phyloP scores from a whole-genome alignment of 2,329 filamentous ascomycete species.

The Colletotrichum sp. region DNA sequence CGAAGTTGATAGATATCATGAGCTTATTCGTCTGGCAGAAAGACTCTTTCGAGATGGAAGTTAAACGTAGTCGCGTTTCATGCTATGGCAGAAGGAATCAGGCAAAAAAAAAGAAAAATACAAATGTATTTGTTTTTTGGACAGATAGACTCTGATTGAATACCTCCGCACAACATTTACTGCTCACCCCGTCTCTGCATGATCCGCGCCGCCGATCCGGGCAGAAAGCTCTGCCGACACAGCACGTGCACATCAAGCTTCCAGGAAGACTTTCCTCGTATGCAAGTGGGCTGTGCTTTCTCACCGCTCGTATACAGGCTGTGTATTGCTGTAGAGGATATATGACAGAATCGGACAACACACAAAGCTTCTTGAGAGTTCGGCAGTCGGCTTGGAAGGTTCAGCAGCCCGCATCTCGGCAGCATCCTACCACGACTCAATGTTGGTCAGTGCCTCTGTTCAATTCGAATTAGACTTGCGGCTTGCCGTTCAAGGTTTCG shows the following conservation, averaged over 20 bases:
- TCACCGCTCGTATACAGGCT: no score
- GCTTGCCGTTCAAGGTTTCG: not conserved
- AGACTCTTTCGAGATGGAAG: not conserved
- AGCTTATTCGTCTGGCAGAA: not conserved
- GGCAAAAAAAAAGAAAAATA: no score
- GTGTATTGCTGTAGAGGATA: no score
- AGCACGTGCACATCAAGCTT: not conserved
- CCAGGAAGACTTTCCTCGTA: not conserved
- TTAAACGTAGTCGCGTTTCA: not conserved
- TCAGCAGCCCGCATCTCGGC: not conserved
- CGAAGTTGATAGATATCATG: not conserved
- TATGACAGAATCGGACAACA: rapidly evolving
- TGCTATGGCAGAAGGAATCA: rapidly evolving
- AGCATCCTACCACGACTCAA: not conserved
- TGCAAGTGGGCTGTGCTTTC: not conserved
- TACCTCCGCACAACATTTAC: no score
- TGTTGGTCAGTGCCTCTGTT: not conserved
- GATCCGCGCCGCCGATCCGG: not conserved
- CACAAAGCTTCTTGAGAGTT: not conserved
- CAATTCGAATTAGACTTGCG: not conserved
- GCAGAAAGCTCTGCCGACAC: not conserved
- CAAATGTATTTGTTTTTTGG: no score
- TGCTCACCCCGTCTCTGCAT: not conserved
- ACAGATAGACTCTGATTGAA: no score
- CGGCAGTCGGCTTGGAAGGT: not conserved